Base-by-base conservation (phyloP, 441 rosid genomes). In the Viola pubescens region DNA sequence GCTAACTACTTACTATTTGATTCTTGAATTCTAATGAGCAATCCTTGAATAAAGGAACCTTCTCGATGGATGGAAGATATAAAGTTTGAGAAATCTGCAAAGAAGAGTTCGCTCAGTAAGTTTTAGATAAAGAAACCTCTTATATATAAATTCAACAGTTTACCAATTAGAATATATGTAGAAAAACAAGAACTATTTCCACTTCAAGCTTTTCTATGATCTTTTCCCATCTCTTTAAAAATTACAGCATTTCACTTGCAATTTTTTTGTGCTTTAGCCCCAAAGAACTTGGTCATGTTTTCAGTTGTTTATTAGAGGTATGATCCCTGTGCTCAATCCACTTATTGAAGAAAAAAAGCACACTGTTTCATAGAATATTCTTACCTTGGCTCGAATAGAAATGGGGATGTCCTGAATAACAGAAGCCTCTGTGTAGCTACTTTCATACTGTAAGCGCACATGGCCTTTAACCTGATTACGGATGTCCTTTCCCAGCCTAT, bases 331-430 rank as follows among this genome's bases (percentile, higher is more conserved):
- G 34, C 34, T 26, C 34, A 26, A 26, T 26, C 34, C 34, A 26
- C 34, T 1, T 2, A 26, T 26, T 26, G 3, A 8, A 43, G 9
- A 58, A 46, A 49, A n/a, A 52, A 1, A 0, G 6, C 34, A 10
- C 10, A 59, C 59, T 45, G 11, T 4, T 12, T 34, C 10, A 9
- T 4, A 8, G 0, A 47, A 10, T 47, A 8, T 14, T 61, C 48
- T 75, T 76, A 89, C 98, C 90, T 89, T 92, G 50, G 97, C 88
- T 39, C 98, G 95, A 67, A 92, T 87, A 26, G 98, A 86, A 61
- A 86, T 74, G 46, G 98, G 98, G 55, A 89, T 71, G 69, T 92
- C 96, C 67, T 86, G 96, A 72, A 92, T 86, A 69, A 77, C 79
- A 56, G 85, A 66, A 70, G 88, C 86, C 55, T 89, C 97, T 2